A percentile compares a stretch with the other conserved stretches of the same genome.
Evolutionary conservation across 2,329 filamentous ascomycete genomes (phyloP).

Genomic region (Arachnopeziza araneosa): DNA sequence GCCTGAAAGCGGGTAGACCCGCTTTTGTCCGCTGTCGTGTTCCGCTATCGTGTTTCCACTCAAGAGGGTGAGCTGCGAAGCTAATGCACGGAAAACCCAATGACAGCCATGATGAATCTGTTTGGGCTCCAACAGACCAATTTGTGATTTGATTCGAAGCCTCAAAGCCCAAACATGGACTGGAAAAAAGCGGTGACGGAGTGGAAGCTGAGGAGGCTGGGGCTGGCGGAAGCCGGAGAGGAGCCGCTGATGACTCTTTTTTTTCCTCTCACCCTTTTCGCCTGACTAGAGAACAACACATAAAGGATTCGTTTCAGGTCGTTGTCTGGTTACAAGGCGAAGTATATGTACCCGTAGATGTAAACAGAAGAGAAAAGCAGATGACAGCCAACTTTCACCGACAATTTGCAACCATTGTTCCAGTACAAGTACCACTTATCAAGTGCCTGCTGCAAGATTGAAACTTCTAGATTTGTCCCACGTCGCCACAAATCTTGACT

Average conservation of each 20-base stretch:
- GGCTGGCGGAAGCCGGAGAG: background rate
- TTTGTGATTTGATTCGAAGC: background rate
- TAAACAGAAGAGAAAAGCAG: background rate
- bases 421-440: background rate
- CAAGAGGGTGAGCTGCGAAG: background rate
- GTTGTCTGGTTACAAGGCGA: background rate
- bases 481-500: background rate
- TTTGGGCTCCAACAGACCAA: background rate
- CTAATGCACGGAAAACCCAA: background rate
- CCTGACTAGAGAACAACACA: background rate
- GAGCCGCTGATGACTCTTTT: background rate
- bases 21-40: background rate
- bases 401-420: background rate
- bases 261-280: background rate
- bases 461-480: background rate
- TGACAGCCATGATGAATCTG: background rate
- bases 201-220: background rate
- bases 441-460: background rate
- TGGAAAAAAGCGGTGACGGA: background rate
- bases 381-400: background rate
- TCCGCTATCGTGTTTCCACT: too few species aligned
- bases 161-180: background rate
- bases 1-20: background rate
- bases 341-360: background rate
- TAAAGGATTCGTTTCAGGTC: background rate